These are phyloP conservation scores for Fraxinus angustifolia DNA, from an alignment of 305 asterid genomes.

Conservation along the genomic window DNA sequence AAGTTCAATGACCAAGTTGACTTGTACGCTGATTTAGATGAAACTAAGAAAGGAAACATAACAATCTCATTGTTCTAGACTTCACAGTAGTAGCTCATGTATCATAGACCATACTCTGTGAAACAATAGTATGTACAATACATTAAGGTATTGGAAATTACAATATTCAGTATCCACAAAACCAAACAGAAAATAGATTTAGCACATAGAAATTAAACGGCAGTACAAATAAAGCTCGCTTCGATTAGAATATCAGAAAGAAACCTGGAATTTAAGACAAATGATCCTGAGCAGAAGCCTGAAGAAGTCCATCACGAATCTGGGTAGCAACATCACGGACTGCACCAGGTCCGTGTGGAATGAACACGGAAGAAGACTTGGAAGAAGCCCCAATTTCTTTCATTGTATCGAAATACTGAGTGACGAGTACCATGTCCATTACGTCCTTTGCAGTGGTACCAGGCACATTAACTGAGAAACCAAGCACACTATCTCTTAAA, in stretches of 20 bases:
- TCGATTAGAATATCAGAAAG: not conserved
- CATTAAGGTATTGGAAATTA: not conserved
- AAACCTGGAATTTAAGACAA: not conserved
- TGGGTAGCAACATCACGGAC: conserved; percentile 21
- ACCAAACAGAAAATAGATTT: not conserved
- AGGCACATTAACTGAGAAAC: conserved; percentile 22
- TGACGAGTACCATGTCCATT: conserved; percentile 18
- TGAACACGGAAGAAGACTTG: conserved; percentile 18
- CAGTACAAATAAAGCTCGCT: not conserved
- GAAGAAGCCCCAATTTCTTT: conserved; percentile 15
- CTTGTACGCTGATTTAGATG: not conserved
- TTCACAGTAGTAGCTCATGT: not conserved
- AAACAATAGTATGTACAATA: not conserved
- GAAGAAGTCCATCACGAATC: conserved; percentile 24
- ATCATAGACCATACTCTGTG: not conserved
- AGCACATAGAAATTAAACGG: not conserved
- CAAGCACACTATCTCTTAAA: conserved; percentile 18
- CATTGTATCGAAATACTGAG: conserved; percentile 19
- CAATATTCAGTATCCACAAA: not conserved
- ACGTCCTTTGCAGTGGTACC: conserved; percentile 22
- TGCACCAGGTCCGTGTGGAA: conserved; percentile 19
- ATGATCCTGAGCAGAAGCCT: conserved; percentile 1
- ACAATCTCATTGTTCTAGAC: not conserved
- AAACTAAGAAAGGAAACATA: not conserved
- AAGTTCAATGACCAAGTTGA: not conserved